Base-by-base conservation (phyloP, 805 yeast genomes). In the Metschnikowia shivogae region DNA sequence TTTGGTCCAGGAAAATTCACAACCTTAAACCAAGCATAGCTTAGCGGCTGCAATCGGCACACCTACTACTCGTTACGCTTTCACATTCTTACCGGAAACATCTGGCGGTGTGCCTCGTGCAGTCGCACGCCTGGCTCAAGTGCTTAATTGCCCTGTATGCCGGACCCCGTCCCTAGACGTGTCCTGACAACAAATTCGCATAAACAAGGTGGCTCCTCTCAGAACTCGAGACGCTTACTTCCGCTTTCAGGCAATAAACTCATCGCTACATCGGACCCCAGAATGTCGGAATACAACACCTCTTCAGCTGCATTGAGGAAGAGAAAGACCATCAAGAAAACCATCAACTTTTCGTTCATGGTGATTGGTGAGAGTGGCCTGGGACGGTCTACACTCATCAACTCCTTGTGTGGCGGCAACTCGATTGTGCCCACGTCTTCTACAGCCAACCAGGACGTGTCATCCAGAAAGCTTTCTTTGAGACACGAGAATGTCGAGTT, bases 341-440 rank as follows among this genome's bases (percentile, higher is more conserved):
- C 89, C 29, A 81, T 87, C 69, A 87, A 86, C 59, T 88, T 89
- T 72, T 84, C 95, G 19, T 63, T 86, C 47, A 83, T 89, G 92
- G 82, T 87, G 32, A 83, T 88, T 45, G 97, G 97, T 35, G 85
- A 86, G 60, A 80, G 84, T 38, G 97, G 97, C 2, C 71, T 82
- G 37, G 97, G 97, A 13, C 78, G 96, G 62, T 85, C 96, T n/a
- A 89, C 96, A 5, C 84, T 89, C 58, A 87, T 90, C 62, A 89
- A 90, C 69, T 85, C 95, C 31, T 73, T 89, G 43, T 89, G 97
- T 68, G 96, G 86, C 48, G 93, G 89, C 53, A 82, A 85, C 55
- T 57, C 68, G 34, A 89, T 89, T 32, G 92, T 86, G 10, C 88
- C 85, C 34, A 74, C 82, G 0, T 78, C 86, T 2, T 76, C 83